Evolutionary conservation across 208 protist genomes (phyloP).

Genomic region (Spongospora subterranea): DNA sequence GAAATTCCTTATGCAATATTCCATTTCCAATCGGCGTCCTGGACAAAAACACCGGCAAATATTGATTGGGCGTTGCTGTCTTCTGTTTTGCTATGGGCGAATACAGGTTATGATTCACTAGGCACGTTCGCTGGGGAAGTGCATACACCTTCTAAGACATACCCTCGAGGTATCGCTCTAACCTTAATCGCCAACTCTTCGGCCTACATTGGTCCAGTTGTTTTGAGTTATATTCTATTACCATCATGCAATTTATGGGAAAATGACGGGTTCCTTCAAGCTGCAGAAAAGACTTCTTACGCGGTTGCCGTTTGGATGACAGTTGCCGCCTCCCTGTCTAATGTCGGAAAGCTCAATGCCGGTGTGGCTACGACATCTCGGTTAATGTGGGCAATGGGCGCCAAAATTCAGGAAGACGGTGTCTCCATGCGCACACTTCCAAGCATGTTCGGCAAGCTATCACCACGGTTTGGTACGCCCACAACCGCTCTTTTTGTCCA

Average conservation of each 20-base stretch:
- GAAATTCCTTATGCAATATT: neutral
- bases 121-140: neutral
- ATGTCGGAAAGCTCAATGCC: neutral
- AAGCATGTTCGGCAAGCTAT: neutral
- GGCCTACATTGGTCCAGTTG: neutral
- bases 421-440: conserved; percentile 7
- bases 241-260: neutral
- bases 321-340: neutral
- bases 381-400: conserved; percentile 9
- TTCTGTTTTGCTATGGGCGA: neutral
- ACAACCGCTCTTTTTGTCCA: neutral
- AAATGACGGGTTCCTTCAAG: neutral
- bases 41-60: neutral
- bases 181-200: neutral
- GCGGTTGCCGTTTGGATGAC: neutral
- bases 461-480: neutral
- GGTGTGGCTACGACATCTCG: neutral
- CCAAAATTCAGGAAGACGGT: neutral
- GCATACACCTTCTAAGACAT: neutral
- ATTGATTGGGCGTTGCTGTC: neutral
- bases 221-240: neutral
- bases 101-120: neutral
- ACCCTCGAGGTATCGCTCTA: neutral
- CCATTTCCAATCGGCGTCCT: neutral
- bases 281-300: neutral